Percentiles rank a stretch among this genome's conserved stretches.
Conservation (phyloP, 805 yeast genomes). For the Candida koratica region DNA sequence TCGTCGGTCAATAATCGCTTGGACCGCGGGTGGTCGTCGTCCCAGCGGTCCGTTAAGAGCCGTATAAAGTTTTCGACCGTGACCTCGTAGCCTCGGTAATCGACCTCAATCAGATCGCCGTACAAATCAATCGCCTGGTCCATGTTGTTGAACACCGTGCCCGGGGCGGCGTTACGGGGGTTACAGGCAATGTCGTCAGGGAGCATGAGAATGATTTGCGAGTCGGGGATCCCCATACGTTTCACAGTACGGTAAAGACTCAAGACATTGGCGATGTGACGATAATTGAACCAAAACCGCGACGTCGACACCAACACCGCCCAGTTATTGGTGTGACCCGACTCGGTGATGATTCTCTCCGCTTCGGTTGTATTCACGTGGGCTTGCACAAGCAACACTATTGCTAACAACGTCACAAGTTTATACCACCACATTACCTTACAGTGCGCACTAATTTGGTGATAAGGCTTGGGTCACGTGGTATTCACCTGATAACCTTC, state of each 20-base stretch:
- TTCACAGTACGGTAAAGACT: constrained; percentile 95
- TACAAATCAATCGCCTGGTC: constrained; percentile 89
- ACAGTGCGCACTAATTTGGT: too few species aligned
- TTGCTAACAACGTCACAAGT: not conserved
- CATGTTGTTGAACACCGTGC: constrained; percentile 89
- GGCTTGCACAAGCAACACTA: not conserved
- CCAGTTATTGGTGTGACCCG: constrained; percentile 64
- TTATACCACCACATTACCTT: not conserved
- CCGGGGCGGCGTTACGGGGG: constrained; percentile 93
- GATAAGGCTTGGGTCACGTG: too few species aligned
- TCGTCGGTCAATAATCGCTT: constrained; percentile 90
- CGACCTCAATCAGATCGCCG: constrained; percentile 94
- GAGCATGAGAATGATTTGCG: constrained; percentile 92
- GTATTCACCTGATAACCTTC: too few species aligned
- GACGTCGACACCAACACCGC: constrained; percentile 95
- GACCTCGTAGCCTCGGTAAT: constrained; percentile 95
- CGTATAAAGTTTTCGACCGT: constrained; percentile 96
- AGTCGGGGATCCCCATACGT: constrained; percentile 94
- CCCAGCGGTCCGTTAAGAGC: constrained; percentile 92
- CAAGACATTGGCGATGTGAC: constrained; percentile 95
- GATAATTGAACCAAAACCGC: constrained; percentile 95
- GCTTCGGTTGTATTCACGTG: constrained; percentile 18
- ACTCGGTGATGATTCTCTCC: constrained; percentile 21
- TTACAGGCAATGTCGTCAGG: constrained; percentile 98
- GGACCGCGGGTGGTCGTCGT: constrained; percentile 86